Evolutionary conservation across 192 early-diverging fungal genomes (phyloP).

Genomic region (Rhizoclosmatium globosum): DNA sequence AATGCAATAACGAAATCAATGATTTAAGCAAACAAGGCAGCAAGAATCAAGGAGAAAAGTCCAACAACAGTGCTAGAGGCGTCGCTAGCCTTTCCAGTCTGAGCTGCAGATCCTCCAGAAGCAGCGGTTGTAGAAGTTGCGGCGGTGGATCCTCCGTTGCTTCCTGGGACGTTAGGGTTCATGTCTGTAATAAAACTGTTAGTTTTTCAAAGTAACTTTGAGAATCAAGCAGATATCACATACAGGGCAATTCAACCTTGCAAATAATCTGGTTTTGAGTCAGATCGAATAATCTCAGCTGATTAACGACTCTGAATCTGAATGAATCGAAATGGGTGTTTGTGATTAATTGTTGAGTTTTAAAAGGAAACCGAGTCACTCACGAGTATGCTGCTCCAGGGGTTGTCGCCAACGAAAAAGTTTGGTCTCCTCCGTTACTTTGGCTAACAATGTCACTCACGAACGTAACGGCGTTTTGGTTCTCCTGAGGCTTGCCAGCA

Average conservation of each 20-base stretch:
- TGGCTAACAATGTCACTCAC: constrained; percentile 8
- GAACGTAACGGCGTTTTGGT: constrained; percentile 30
- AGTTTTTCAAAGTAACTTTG: neutral
- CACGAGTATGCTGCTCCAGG: constrained; percentile 30
- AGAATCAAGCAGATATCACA: neutral
- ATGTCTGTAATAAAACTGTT: constrained; percentile 4
- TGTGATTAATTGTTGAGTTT: neutral
- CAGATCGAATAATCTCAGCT: constrained; percentile 36
- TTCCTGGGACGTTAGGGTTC: constrained; percentile 18
- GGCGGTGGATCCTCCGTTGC: constrained; percentile 1
- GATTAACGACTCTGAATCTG: constrained; percentile 39
- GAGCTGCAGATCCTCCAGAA: neutral
- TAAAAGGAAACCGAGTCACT: constrained; percentile 3
- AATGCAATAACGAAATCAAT: too few species aligned
- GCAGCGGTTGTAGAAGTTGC: neutral
- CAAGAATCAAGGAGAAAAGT: neutral
- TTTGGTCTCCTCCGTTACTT: constrained; percentile 15
- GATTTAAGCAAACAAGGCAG: neutral
- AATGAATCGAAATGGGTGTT: neutral
- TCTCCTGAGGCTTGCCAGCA: constrained; percentile 15
- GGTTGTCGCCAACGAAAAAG: constrained; percentile 16
- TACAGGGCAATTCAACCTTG: constrained; percentile 32
- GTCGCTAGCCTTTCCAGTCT: neutral
- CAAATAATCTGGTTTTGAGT: constrained; percentile 28
- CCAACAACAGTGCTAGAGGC: neutral